Evolutionary conservation across 495 filamentous ascomycete species (phyloP).

Genomic region (Clavariopsis aquatica): DNA sequence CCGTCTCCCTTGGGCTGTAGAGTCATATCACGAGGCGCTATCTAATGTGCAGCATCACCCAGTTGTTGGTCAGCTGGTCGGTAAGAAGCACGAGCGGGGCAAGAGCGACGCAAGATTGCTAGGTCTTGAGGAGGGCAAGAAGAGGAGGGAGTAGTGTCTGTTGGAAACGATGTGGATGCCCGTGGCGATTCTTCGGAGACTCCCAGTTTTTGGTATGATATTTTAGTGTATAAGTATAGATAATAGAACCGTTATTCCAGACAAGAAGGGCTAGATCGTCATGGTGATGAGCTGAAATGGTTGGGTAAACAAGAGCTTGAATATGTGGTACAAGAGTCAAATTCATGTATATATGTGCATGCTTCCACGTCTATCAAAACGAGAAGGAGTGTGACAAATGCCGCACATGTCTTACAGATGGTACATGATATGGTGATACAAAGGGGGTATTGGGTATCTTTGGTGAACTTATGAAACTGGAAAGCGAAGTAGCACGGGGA

Average conservation of each 20-base stretch:
- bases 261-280: constrained; percentile 1
- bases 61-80: constrained; percentile 70
- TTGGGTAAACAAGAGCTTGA: no score
- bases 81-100: constrained; percentile 68
- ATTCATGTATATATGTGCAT: no score
- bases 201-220: not conserved
- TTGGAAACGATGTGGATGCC: not conserved
- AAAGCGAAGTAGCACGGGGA: not conserved
- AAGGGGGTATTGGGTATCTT: constrained; percentile 16
- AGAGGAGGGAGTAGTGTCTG: constrained; percentile 75
- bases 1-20: constrained; percentile 75
- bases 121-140: constrained; percentile 92
- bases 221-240: not conserved
- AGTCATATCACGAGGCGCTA: constrained; percentile 87
- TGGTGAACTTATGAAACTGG: not conserved
- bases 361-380: no score
- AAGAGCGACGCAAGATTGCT: constrained; percentile 74
- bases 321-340: no score
- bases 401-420: not conserved
- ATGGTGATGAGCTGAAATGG: no score
- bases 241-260: not conserved
- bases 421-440: constrained; percentile 26
- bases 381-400: not conserved
- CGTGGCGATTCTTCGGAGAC: no score
- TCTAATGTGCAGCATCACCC: constrained; percentile 71